Percentiles rank a stretch among this genome's conserved stretches.
phyloP scores from a whole-genome alignment of 805 yeast species.

The Candida bentonensis region DNA sequence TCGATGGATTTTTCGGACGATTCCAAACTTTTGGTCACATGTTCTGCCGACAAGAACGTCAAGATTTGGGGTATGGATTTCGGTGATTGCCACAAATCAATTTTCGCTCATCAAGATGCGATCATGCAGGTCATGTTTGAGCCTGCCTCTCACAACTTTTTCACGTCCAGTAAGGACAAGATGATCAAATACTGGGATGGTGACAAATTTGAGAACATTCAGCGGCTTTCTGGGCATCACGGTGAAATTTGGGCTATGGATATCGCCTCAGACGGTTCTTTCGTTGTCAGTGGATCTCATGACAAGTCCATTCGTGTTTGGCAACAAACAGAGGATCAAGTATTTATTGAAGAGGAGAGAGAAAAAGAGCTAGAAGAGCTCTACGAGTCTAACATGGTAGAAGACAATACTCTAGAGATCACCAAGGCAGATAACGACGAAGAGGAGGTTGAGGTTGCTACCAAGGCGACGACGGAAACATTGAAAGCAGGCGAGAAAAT shows the following conservation, averaged over 20 bases:
- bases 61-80: conserved; percentile 98
- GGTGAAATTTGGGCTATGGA: conserved; percentile 89
- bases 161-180: conserved; percentile 82
- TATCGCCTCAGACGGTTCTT: conserved; percentile 52
- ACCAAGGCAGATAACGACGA: conserved; percentile 26
- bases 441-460: conserved; percentile 36
- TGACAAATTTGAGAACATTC: conserved; percentile 87
- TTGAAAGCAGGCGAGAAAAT: conserved; percentile 88
- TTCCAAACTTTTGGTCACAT: conserved; percentile 74
- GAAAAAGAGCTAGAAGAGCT: conserved; percentile 91
- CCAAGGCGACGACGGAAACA: conserved; percentile 77
- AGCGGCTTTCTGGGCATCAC: conserved; percentile 74
- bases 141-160: conserved; percentile 77
- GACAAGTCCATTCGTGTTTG: conserved; percentile 91
- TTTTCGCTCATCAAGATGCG: conserved; percentile 94
- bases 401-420: conserved; percentile 28
- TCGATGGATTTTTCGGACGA: conserved; percentile 85
- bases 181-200: conserved; percentile 96
- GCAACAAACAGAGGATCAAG: conserved; percentile 87
- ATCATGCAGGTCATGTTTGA: conserved; percentile 79
- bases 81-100: conserved; percentile 96
- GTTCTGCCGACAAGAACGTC: conserved; percentile 94
- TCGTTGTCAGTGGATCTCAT: conserved; percentile 73
- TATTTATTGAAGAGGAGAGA: conserved; percentile 92
- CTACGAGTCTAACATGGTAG: conserved; percentile 68